Percentiles rank a stretch among this genome's conserved stretches.
phyloP scores from a whole-genome alignment of 768 basidiomycete genomes.

The Amanita muscaria region DNA sequence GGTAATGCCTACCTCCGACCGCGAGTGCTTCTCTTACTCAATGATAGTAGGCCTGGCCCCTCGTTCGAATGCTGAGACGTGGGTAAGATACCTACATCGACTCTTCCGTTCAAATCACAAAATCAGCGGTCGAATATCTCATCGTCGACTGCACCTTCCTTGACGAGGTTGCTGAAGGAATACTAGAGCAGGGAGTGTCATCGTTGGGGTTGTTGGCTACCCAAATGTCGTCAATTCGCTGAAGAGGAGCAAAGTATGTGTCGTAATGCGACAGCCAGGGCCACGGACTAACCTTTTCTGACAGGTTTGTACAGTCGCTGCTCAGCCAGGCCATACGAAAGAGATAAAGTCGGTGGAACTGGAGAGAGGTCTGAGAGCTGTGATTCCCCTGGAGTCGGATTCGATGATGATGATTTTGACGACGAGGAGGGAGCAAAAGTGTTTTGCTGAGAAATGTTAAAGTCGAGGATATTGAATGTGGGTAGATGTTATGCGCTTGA shows the following conservation, averaged over 20 bases:
- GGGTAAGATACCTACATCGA: conserved; percentile 88
- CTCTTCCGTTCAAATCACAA: conserved; percentile 86
- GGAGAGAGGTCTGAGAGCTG: conserved; percentile 84
- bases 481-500: conserved; percentile 45
- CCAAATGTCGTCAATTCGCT: conserved; percentile 97
- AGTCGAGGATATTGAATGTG: conserved; percentile 84
- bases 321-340: conserved; percentile 92
- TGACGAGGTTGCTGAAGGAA: conserved; percentile 77
- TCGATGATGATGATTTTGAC: conserved; percentile 63
- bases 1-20: conserved; percentile 41
- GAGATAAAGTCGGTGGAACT: conserved; percentile 86
- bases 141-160: conserved; percentile 62
- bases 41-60: conserved; percentile 78
- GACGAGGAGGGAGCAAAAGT: conserved; percentile 49
- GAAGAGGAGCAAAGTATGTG: conserved; percentile 68
- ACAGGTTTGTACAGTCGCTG: conserved; percentile 88
- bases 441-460: too few species aligned
- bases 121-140: conserved; percentile 77
- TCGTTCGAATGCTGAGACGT: conserved; percentile 75
- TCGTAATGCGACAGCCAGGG: background rate
- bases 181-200: conserved; percentile 63
- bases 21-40: background rate
- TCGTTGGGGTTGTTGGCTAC: conserved; percentile 89
- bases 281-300: conserved; percentile 1
- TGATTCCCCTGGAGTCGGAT: conserved; percentile 97